phyloP scores from a whole-genome alignment of 225 moss, liverwort and hornwort species.

The Sphagnum contortum region DNA sequence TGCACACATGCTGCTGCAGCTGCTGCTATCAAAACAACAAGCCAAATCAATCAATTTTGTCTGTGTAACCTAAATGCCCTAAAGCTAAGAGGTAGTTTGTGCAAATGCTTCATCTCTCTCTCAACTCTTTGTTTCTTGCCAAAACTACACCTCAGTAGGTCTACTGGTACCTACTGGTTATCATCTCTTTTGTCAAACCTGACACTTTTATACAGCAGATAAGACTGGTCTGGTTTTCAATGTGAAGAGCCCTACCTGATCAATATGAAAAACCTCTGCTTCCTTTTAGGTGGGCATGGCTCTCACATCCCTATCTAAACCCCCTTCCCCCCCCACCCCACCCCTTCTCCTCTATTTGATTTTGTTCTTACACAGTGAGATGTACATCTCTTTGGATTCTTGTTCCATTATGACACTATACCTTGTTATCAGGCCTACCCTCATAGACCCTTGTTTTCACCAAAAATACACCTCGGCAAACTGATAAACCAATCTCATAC shows the following conservation, averaged over 20 bases:
- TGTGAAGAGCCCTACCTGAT: slow-evolving; percentile 1
- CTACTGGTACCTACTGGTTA: too few species aligned
- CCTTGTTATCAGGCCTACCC: neutral
- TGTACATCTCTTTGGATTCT: neutral
- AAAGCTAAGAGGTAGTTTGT: too few species aligned
- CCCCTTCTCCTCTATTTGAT: neutral
- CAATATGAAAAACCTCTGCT: slow-evolving; percentile 4
- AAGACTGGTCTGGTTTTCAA: slow-evolving; percentile 1
- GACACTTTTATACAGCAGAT: slow-evolving; percentile 6
- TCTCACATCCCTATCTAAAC: slow-evolving; percentile 1
- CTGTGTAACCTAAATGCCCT: too few species aligned
- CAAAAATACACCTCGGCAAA: neutral
- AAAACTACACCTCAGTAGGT: too few species aligned
- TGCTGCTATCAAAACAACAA: too few species aligned
- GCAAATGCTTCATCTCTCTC: too few species aligned
- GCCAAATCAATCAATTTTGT: too few species aligned
- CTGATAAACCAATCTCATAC: neutral
- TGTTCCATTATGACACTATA: too few species aligned
- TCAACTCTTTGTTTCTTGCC: too few species aligned
- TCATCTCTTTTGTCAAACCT: too few species aligned
- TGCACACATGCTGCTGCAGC: too few species aligned
- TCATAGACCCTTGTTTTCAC: slow-evolving; percentile 1
- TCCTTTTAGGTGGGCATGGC: slow-evolving; percentile 1
- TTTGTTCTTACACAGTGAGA: slow-evolving; percentile 5
- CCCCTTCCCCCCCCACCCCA: too few species aligned